Conservation (phyloP, 352 stramenopile genomes). For the Saprolegnia parasitica region DNA sequence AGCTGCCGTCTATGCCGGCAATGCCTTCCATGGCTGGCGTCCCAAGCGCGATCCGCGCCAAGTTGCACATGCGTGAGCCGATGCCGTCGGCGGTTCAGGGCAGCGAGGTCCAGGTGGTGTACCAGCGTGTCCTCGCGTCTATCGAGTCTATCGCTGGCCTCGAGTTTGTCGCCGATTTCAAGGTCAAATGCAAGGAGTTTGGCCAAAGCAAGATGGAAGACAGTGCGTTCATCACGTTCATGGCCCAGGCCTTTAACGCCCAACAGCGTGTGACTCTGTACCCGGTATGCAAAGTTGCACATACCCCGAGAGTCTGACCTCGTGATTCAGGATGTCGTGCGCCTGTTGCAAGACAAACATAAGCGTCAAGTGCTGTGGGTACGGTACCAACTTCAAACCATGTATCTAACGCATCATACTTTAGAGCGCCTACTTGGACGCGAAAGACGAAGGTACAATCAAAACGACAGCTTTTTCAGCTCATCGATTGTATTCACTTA, state of each 20-base stretch:
- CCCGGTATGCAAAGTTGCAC: conserved; percentile 32
- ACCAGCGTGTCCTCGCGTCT: conserved; percentile 71
- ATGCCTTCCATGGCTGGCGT: conserved; percentile 17
- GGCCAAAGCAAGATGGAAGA: conserved; percentile 75
- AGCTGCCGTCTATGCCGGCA: conserved; percentile 20
- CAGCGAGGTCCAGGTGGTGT: conserved; percentile 76
- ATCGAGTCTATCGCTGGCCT: conserved; percentile 59
- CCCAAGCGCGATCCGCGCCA: not conserved
- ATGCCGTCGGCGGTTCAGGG: conserved; percentile 67
- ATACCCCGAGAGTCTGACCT: not conserved
- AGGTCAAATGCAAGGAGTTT: conserved; percentile 81
- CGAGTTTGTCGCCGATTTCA: conserved; percentile 72
- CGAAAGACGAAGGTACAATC: conserved; percentile 23
- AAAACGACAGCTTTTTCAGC: too few species aligned
- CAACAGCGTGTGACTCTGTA: conserved; percentile 70
- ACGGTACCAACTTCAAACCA: not conserved
- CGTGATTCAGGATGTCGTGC: conserved; percentile 50
- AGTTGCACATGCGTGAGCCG: conserved; percentile 39
- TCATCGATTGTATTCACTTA: not conserved
- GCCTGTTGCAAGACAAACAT: conserved; percentile 72
- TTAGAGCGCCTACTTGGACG: conserved; percentile 14
- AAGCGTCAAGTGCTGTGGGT: conserved; percentile 85
- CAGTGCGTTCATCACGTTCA: conserved; percentile 60
- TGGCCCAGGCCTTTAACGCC: conserved; percentile 62
- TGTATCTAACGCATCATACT: too few species aligned